phyloP scores from a whole-genome alignment of 2,329 filamentous ascomycete species.

The Botrytis squamosa region DNA sequence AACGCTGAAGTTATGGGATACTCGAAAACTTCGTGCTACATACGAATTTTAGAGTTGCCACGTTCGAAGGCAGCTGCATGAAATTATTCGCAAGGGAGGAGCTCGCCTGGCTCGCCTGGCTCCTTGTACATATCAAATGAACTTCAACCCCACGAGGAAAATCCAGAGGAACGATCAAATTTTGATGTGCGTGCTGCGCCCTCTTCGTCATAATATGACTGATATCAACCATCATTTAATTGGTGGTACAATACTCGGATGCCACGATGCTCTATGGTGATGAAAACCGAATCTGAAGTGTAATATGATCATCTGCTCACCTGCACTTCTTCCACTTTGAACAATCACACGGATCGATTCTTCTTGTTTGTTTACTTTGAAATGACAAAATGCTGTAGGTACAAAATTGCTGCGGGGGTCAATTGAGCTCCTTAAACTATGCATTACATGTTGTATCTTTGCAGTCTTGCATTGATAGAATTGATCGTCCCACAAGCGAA shows the following conservation, averaged over 20 bases:
- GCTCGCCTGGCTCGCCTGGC: background rate
- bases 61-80: constrained; percentile 24
- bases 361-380: background rate
- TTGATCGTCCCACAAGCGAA: constrained; percentile 1
- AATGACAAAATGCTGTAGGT: background rate
- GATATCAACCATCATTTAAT: background rate
- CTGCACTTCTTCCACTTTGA: background rate
- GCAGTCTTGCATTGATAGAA: background rate
- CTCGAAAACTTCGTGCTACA: constrained; percentile 17
- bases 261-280: constrained; percentile 17
- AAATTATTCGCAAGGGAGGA: constrained; percentile 15
- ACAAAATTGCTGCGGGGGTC: background rate
- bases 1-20: background rate
- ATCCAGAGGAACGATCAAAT: background rate
- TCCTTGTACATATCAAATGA: background rate
- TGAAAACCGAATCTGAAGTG: background rate
- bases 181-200: constrained; percentile 6
- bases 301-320: constrained; percentile 29
- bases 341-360: constrained; percentile 9
- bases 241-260: background rate
- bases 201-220: constrained; percentile 21
- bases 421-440: background rate
- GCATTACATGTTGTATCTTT: background rate
- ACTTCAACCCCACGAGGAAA: constrained; percentile 10
- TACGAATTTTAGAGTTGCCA: constrained; percentile 18